Evolutionary conservation across 805 yeast genomes (phyloP), one percentile per base, ranked within the genome.

Genomic region (Kazachstania taianensis): DNA sequence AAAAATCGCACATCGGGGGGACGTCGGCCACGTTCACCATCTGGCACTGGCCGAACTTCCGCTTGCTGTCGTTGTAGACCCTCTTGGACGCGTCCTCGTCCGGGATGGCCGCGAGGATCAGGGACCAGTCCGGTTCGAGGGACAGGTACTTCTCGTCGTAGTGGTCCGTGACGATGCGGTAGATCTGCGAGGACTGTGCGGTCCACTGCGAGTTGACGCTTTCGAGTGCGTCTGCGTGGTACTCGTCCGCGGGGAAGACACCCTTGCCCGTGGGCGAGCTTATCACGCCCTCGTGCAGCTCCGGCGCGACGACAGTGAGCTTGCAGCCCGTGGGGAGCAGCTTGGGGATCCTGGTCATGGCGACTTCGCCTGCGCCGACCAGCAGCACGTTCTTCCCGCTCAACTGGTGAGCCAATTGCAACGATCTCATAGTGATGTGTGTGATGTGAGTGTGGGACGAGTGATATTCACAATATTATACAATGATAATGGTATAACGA

Each of bases 291-390:
- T n/a, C n/a, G n/a, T n/a, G n/a, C 57, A 55, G 50, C 3, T 41
- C n/a, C 4, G 56, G 52, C 2, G 59, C 42, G 4, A 59, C 44
- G 4, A 57, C 33, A 3, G 60, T 53, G n/a, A 59, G 39, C 28
- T 45, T 44, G 27, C 59, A 51, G 7, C 59, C 59, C 2, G 62
- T 54, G 1, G 59, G 55, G 6, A 57, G 36, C 18, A 59, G 39
- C 30, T 59, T 59, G 15, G 42, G 42, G 12, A 59, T 29, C 36
- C 63, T 45, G 2, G 61, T 56, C 13, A 45, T 33, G 2, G 57
- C 54, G 12, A 59, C 61, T 26, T 50, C 57, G n/a, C 63, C 63
- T 14, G 52, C 61, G 7, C 63, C 63, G 12, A 59, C 50, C 7
- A 59, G 34, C 12, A 59, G 39, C 3, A 59, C 49, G 28, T 51